A percentile compares a stretch with the other conserved stretches of the same genome.
phyloP scores from a whole-genome alignment of 2,329 filamentous ascomycete genomes.

The Samsoniella hepiali region DNA sequence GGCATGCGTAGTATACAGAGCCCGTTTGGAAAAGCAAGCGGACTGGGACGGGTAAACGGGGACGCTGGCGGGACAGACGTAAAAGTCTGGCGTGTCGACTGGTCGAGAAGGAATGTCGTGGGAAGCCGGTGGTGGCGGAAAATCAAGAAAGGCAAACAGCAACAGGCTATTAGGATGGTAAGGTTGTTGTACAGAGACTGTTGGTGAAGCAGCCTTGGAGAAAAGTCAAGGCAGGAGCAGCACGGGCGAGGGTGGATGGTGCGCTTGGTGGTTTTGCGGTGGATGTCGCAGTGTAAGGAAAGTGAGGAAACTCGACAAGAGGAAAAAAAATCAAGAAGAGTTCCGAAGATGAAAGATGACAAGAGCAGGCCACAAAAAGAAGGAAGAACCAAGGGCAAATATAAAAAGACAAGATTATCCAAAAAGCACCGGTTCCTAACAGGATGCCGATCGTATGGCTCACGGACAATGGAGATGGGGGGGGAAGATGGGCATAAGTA shows the following conservation, averaged over 20 bases:
- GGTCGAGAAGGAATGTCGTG: slow-evolving; percentile 13
- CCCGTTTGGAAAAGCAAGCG: slow-evolving; percentile 2
- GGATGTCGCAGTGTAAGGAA: slow-evolving; percentile 38
- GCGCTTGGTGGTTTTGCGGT: slow-evolving; percentile 1
- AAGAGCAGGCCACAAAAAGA: slow-evolving; percentile 45
- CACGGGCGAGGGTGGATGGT: slow-evolving; percentile 1
- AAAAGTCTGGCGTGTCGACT: background rate
- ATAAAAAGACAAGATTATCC: slow-evolving; percentile 43
- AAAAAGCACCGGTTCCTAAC: slow-evolving; percentile 40
- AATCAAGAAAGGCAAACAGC: slow-evolving; percentile 20
- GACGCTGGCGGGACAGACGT: background rate
- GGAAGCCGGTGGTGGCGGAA: background rate
- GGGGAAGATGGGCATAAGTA: slow-evolving; percentile 49
- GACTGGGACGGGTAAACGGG: background rate
- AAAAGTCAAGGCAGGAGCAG: slow-evolving; percentile 19
- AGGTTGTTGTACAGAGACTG: slow-evolving; percentile 30
- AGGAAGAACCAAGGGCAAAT: slow-evolving; percentile 49
- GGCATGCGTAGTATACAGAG: slow-evolving; percentile 19
- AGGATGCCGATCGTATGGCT: slow-evolving; percentile 48
- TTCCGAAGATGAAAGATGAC: slow-evolving; percentile 13
- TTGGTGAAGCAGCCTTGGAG: slow-evolving; percentile 15
- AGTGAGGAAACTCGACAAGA: slow-evolving; percentile 43
- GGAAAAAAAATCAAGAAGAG: slow-evolving; percentile 27
- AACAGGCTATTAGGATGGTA: slow-evolving; percentile 20
- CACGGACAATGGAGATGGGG: slow-evolving; percentile 37